Evolutionary conservation across 768 basidiomycete species (phyloP).

Genomic region (Cubamyces sp.): DNA sequence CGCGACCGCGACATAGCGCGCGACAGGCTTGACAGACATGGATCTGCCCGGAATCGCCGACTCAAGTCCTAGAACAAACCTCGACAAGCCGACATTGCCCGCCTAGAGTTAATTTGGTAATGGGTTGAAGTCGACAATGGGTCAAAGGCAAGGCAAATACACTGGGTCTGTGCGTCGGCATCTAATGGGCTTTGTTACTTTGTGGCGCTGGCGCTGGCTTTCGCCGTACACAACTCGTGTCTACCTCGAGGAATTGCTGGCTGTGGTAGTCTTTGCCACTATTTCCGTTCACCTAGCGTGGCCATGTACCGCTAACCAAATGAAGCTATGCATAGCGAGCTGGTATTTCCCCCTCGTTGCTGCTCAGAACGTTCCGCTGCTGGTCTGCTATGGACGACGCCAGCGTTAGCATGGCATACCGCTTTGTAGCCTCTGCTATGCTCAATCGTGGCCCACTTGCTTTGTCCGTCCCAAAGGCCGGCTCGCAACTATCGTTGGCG

Average conservation of each 20-base stretch:
- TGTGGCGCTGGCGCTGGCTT: neutral
- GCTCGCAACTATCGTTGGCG: slow-evolving; percentile 3
- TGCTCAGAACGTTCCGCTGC: neutral
- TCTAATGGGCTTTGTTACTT: neutral
- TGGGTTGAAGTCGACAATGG: neutral
- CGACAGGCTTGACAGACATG: too few species aligned
- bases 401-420: neutral
- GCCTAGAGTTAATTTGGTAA: neutral
- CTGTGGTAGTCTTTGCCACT: neutral
- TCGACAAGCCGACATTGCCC: neutral
- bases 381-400: neutral
- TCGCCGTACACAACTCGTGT: neutral
- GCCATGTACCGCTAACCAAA: neutral
- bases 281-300: neutral
- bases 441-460: slow-evolving; percentile 7
- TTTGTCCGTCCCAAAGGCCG: slow-evolving; percentile 14
- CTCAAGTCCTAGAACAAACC: neutral
- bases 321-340: neutral
- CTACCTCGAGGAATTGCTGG: neutral
- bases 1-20: too few species aligned
- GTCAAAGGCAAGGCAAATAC: neutral
- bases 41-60: too few species aligned
- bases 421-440: slow-evolving; percentile 12
- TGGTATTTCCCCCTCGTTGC: neutral
- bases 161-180: too few species aligned